Base-by-base conservation (phyloP, 1,284 basidiomycete genomes). In the Papiliotrema fonsecae region DNA sequence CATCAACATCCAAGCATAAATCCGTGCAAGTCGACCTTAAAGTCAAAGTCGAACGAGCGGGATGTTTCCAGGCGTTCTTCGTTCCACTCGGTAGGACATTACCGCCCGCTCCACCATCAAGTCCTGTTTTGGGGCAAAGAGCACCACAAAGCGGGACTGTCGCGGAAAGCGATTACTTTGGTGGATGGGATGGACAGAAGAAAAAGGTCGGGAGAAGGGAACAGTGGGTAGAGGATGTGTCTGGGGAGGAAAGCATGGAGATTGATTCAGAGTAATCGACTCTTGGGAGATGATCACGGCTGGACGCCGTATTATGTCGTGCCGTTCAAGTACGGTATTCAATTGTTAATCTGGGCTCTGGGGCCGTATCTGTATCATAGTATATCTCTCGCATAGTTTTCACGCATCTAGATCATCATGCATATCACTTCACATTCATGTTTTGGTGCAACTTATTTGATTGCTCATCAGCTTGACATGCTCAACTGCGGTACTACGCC, bases 31-130 rank as follows among this genome's bases (percentile, higher is more conserved):
- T 62, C 42, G 53, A 58, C 2, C 60, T 72, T 30, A 66, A 72
- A 41, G 54, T 60, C 46, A 69, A 72, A 50, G 69, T 72, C 42
- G 66, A 69, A 49, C 57, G 60, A 24, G 58, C 64, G 18, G 63
- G 56, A 39, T 65, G 69, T 2, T 70, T 69, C 55, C 64, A 69
- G 32, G 63, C 64, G 18, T 65, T 69, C 55, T 69, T 69, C 50
- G 61, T 72, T 6, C 67, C 67, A 6, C 55, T 68, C 11, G 62
- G 58, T 6, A 54, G 58, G 38, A 50, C 56, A 13, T 45, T 67
- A 46, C 69, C 69, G 6, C 60, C 60, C 1, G 65, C 65, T 5
- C 69, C 69, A 19, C 69, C 69, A 4, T 61, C 55, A 35, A 59
- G 55, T 19, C 69, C 69, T 9, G 63, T 65, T 1, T 47, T 57